These are phyloP conservation scores for Nephelium lappaceum DNA, from an alignment of 345 rosid species.

Conservation along the genomic window DNA sequence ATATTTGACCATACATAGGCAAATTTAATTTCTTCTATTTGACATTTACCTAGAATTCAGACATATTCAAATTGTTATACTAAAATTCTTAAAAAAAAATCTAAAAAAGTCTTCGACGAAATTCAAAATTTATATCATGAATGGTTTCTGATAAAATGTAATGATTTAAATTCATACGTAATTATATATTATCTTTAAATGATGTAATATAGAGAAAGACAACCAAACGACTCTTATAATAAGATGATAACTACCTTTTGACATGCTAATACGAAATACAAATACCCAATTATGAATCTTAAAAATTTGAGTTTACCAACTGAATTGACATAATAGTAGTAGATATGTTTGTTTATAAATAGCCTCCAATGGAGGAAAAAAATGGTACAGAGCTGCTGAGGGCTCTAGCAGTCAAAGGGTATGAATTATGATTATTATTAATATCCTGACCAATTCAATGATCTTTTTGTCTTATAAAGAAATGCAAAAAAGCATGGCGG, in stretches of 20 bases:
- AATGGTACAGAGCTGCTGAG: too few species aligned
- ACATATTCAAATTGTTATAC: too few species aligned
- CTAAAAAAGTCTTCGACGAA: too few species aligned
- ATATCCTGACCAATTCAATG: neutral
- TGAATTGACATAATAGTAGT: too few species aligned
- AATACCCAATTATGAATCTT: neutral
- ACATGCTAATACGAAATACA: neutral
- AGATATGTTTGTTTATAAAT: neutral
- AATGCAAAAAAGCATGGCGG: neutral
- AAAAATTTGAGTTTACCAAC: neutral
- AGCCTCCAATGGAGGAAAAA: neutral
- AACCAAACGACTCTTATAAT: neutral
- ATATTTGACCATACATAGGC: too few species aligned
- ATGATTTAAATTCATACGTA: too few species aligned
- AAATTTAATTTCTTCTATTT: too few species aligned
- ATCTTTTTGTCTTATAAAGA: neutral
- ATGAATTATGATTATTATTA: neutral
- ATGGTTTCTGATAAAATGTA: too few species aligned
- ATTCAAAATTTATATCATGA: too few species aligned
- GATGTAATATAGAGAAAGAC: neutral
- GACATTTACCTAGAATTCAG: too few species aligned
- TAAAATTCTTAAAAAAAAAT: too few species aligned
- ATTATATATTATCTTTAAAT: too few species aligned
- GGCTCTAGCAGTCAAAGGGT: neutral
- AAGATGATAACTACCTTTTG: neutral